Base-by-base conservation (phyloP, 805 yeast species). In the Candida taoyuanica region DNA sequence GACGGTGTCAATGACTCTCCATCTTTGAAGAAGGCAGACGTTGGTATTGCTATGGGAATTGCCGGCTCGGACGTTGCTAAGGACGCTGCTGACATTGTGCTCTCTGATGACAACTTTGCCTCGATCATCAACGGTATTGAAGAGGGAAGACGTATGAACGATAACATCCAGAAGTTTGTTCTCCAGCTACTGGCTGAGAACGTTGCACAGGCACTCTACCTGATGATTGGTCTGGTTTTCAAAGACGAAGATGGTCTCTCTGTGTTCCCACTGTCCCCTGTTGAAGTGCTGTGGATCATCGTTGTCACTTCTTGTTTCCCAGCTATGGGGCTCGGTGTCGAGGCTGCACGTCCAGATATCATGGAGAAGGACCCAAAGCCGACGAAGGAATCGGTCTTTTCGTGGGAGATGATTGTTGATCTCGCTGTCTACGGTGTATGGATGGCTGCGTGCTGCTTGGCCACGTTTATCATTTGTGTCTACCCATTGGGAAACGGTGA, bases 1-100 rank as follows among this genome's bases (percentile, higher is more conserved):
- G 91, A 83, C 58, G 91, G 91, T 46, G 89, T 83, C 31, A 83
- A 83, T 57, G 91, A 83, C 56, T 81, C 88, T 2, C 91, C 91
- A 18, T 74, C 84, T 25, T 65, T 83, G 60, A 82, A 82, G 57
- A 76, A 68, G 47, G 82, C 91, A 4, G 88, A 83, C 59, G 85
- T 83, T 40, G 91, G 91, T 48, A 81, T 83, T 58, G 87, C 91
- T 9, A 83, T 83, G 91, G 91, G 91, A 33, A 67, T 76, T 63
- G 74, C 81, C 44, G 91, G 91, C 5, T 78, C 85, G 11, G 91
- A 83, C 64, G 91, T 83, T 29, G 91, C 91, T n/a, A 83, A 83
- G 58, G 86, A 82, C 57, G 87, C 88, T 5, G 71, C 84, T 31
- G 91, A 83, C 58, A 81, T 83, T 58, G 85, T 83, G 14, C 68